Base-by-base conservation (phyloP, 306 rosid genomes). In the Nissolia schottii region DNA sequence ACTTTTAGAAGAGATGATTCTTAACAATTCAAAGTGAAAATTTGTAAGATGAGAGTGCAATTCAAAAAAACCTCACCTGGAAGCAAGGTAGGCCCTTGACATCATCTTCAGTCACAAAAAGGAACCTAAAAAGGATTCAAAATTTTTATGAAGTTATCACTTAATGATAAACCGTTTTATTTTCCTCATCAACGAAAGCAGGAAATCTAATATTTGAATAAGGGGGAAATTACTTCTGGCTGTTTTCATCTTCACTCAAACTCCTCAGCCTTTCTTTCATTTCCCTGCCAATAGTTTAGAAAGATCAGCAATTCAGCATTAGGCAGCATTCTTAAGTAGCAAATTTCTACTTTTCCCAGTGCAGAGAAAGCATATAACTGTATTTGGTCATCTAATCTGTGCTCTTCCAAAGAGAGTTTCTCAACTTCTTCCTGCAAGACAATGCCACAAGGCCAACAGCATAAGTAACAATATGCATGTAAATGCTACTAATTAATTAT, bases 91-190 rank as follows among this genome's bases (percentile, higher is more conserved):
- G 67, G 72, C 80, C 79, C 86, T 95, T 95, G 35, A 95, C 91
- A 74, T 95, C 97, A 43, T 95, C 99, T 75, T 95, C 97, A 1
- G 96, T 89, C 49, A 95, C 96, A 77, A 86, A 95, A 77, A 95
- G 96, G 84, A 77, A 89, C 87, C 99, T 95, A 76, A 64, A 59
- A 48, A 40, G 23, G 61, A 49, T 64, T 59, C 49, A 74, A 48
- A 71, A 15, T 37, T 7, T 12, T 23, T 51, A 53, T 40, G 67
- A 58, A 74, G 7, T 71, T 32, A 57, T 41, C 29, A 70, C 40
- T 43, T 60, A 20, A 11, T 6, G 34, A 61, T 31, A 51, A n/a
- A 79, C 23, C 65, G 12, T 64, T 51, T 41, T 12, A 29, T 62
- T 25, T 37, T 38, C 23, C 59, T 55, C 20, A 29, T 32, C 28